Evolutionary conservation across 768 basidiomycete genomes (phyloP).

Genomic region (Polyporus arcularius): DNA sequence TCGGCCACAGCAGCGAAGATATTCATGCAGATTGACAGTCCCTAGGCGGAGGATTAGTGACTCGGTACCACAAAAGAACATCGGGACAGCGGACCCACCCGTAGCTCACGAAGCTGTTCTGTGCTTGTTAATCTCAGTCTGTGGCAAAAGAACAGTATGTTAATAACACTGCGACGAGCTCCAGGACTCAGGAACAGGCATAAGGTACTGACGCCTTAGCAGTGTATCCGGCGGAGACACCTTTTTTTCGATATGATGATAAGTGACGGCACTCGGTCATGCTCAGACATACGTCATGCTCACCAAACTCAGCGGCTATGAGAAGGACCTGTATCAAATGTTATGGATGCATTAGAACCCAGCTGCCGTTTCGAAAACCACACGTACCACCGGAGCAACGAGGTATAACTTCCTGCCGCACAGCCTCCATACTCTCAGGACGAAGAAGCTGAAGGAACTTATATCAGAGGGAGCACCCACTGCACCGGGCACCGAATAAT

Average conservation of each 20-base stretch:
- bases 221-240: conserved; percentile 6
- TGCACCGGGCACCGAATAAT: too few species aligned
- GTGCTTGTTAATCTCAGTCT: too few species aligned
- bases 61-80: too few species aligned
- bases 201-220: conserved; percentile 12
- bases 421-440: conserved; percentile 30
- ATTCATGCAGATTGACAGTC: conserved; percentile 58
- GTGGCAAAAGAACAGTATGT: not conserved
- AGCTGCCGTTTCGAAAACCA: not conserved
- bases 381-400: conserved; percentile 43
- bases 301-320: conserved; percentile 53
- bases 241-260: not conserved
- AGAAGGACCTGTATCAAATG: conserved; percentile 37
- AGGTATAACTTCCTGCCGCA: conserved; percentile 49
- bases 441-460: conserved; percentile 23
- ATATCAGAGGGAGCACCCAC: too few species aligned
- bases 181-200: not conserved
- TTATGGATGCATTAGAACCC: not conserved
- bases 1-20: conserved; percentile 52
- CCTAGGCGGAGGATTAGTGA: conserved; percentile 29
- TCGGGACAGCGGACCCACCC: not conserved
- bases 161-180: not conserved
- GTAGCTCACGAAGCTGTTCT: conserved; percentile 4
- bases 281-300: not conserved
- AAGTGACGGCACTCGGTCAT: too few species aligned